Conservation (phyloP, 345 rosid species). For the Populus euphratica region DNA sequence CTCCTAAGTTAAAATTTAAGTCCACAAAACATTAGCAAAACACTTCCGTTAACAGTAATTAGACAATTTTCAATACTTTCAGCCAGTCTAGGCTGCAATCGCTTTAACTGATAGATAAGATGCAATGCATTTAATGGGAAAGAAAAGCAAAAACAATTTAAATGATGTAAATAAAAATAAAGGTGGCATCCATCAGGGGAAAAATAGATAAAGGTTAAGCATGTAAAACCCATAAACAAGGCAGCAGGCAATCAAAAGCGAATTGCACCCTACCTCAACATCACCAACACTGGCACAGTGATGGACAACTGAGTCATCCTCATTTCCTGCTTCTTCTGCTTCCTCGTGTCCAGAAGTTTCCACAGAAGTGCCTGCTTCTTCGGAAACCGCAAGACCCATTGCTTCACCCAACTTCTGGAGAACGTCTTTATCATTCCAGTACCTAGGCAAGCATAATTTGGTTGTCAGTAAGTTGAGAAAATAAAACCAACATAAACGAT, state of each 20-base stretch:
- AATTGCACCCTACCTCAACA: conserved; percentile 60
- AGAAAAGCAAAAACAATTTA: background rate
- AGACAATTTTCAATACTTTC: no score
- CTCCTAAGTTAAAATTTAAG: no score
- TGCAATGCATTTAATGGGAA: background rate
- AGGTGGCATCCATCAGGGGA: background rate
- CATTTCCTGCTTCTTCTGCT: conserved; percentile 67
- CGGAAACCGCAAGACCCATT: conserved; percentile 79
- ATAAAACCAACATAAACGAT: background rate
- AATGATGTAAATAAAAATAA: background rate
- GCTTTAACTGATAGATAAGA: no score
- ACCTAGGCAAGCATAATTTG: conserved; percentile 42
- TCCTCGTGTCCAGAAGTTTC: conserved; percentile 52
- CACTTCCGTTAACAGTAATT: no score
- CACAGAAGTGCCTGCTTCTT: conserved; percentile 63
- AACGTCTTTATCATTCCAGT: conserved; percentile 93
- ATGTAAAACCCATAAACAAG: background rate
- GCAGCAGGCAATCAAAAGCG: background rate
- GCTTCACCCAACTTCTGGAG: conserved; percentile 94
- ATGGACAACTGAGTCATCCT: conserved; percentile 91
- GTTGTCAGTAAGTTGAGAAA: conserved; percentile 3
- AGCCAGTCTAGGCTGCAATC: no score
- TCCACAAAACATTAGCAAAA: no score
- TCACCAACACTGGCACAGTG: conserved; percentile 92
- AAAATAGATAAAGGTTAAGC: background rate